A percentile compares a stretch with the other conserved stretches of the same genome.
phyloP scores from a whole-genome alignment of 2,329 filamentous ascomycete species.

The Pseudogymnoascus verrucosus region DNA sequence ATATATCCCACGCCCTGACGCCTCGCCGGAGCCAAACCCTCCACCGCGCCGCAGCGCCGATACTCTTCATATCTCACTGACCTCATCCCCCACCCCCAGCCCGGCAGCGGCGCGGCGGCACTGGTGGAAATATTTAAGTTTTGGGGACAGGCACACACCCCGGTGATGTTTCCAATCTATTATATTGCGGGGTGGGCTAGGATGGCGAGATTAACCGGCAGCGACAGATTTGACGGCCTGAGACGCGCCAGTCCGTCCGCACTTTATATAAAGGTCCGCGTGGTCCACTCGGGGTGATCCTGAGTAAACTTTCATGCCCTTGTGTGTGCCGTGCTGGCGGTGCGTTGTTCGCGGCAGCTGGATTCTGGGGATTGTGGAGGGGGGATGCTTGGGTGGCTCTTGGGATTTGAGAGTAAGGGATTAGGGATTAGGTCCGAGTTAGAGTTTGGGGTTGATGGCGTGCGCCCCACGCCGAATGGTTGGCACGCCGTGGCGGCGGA shows the following conservation, averaged over 20 bases:
- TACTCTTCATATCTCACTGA: not conserved
- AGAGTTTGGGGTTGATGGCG: not conserved
- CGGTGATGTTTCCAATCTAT: conserved; percentile 5
- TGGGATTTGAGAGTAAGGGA: not conserved
- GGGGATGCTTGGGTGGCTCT: not conserved
- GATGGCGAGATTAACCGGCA: not conserved
- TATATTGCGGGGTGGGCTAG: conserved; percentile 4
- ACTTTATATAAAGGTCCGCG: not conserved
- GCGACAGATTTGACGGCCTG: not conserved
- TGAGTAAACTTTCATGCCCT: not conserved
- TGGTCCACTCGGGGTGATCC: not conserved
- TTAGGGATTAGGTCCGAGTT: not conserved
- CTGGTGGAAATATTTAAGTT: conserved; percentile 5
- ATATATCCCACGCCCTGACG: not conserved
- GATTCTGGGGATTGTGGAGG: not conserved
- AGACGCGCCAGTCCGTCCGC: not conserved
- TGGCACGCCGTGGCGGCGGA: not conserved
- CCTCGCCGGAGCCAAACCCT: not conserved
- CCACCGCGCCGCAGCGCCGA: not conserved
- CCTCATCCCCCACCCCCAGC: not conserved
- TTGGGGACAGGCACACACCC: no score
- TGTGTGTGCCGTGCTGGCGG: not conserved
- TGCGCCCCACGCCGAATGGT: not conserved
- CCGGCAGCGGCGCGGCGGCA: not conserved
- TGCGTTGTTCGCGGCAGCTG: not conserved